A percentile compares a stretch with the other conserved stretches of the same genome.
Evolutionary conservation across 306 rosid genomes (phyloP).

Genomic region (Urtica urens): DNA sequence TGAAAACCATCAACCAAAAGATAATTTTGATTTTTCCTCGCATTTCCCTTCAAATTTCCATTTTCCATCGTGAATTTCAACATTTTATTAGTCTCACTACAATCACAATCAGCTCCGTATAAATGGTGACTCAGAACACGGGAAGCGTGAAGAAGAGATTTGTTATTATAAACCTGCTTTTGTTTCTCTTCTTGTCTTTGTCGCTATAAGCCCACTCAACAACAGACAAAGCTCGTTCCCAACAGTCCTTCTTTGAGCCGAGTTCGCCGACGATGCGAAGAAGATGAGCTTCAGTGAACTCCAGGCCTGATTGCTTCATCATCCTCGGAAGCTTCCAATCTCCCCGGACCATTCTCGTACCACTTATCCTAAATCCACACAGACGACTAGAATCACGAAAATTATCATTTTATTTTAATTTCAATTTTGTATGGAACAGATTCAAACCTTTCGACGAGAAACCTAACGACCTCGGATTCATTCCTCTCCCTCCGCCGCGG

Average conservation of each 20-base stretch:
- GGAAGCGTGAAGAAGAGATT: too few species aligned
- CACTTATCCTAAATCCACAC: constrained; percentile 46
- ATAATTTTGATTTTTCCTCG: too few species aligned
- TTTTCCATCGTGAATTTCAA: too few species aligned
- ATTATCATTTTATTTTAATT: not conserved
- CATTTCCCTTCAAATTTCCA: too few species aligned
- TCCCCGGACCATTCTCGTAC: constrained; percentile 37
- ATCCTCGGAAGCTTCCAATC: constrained; percentile 85
- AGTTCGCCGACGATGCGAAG: constrained; percentile 56
- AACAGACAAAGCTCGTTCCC: constrained; percentile 78
- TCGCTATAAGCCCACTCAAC: constrained; percentile 64
- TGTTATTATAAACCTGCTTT: too few species aligned
- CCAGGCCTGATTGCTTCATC: constrained; percentile 81
- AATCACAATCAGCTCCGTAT: too few species aligned
- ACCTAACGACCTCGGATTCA: constrained; percentile 55
- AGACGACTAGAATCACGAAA: not conserved
- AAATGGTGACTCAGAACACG: too few species aligned
- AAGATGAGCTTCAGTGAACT: constrained; percentile 65
- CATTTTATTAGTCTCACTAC: too few species aligned
- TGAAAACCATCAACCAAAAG: too few species aligned
- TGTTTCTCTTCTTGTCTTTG: constrained; percentile 36
- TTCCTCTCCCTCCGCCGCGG: constrained; percentile 29
- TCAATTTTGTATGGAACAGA: not conserved
- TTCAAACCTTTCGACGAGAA: constrained; percentile 80
- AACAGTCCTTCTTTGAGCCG: constrained; percentile 44